Conservation (phyloP, 257 asterid genomes). For the Henckelia pumila region DNA sequence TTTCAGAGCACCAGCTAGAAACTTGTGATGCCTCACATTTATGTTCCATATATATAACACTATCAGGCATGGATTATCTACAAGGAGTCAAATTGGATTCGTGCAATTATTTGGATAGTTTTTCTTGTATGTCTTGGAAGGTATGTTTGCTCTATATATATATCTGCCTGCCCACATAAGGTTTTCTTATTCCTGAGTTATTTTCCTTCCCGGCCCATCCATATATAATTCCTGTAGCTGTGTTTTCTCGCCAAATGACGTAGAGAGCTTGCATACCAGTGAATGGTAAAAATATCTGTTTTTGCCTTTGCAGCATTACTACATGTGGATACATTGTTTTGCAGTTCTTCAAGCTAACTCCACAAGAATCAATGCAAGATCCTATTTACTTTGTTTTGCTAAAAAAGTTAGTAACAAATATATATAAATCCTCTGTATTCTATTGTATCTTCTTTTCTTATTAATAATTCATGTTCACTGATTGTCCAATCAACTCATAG, state of each 20-base stretch:
- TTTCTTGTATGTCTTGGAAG: constrained; percentile 73
- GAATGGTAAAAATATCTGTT: constrained; percentile 7
- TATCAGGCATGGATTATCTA: constrained; percentile 70
- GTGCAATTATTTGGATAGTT: constrained; percentile 51
- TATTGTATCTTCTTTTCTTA: background rate
- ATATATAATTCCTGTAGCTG: too few relatives aligned
- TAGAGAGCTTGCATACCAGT: too few relatives aligned
- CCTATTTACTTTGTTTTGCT: constrained; percentile 73
- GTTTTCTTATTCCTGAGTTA: too few relatives aligned
- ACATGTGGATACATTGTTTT: constrained; percentile 62
- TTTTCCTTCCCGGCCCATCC: too few relatives aligned
- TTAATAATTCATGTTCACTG: constrained; percentile 8
- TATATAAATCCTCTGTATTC: constrained; percentile 5
- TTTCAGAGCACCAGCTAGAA: background rate
- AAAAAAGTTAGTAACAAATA: too few relatives aligned
- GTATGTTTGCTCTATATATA: constrained; percentile 35
- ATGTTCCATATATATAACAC: constrained; percentile 11
- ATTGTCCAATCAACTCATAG: constrained; percentile 27
- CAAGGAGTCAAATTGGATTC: constrained; percentile 69
- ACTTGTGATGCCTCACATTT: constrained; percentile 18
- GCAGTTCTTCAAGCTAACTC: constrained; percentile 62
- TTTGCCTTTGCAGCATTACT: constrained; percentile 60
- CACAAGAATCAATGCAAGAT: constrained; percentile 65
- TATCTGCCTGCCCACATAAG: too few relatives aligned
- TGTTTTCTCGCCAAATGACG: too few relatives aligned